Conservation (phyloP, 371 early-diverging fungal species). For the Rhizomucor miehei region DNA sequence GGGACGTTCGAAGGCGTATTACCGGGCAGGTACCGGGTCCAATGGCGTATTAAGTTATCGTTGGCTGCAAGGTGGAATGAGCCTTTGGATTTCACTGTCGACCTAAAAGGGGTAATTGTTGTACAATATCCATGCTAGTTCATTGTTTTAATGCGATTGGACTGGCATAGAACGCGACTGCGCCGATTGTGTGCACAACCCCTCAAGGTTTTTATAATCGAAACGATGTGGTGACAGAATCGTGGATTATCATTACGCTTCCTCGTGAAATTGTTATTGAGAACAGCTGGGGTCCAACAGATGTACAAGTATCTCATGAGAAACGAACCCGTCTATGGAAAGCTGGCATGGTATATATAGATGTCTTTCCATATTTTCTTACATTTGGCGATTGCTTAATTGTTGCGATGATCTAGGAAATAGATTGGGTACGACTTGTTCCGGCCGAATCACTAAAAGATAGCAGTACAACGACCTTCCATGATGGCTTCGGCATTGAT, state of each 20-base stretch:
- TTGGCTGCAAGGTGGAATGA: conserved; percentile 17
- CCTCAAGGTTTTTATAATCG: conserved; percentile 9
- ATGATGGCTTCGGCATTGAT: not conserved
- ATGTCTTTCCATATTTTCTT: too few relatives aligned
- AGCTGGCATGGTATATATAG: conserved; percentile 15
- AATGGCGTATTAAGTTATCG: conserved; percentile 17
- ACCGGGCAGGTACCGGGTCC: conserved; percentile 15
- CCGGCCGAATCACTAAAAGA: conserved; percentile 3
- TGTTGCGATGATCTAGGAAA: conserved; percentile 6
- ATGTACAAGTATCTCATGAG: conserved; percentile 9
- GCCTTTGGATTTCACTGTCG: conserved; percentile 12
- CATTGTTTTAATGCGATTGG: too few relatives aligned
- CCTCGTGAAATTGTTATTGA: conserved; percentile 9
- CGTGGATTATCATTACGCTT: conserved; percentile 13
- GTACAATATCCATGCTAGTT: too few relatives aligned
- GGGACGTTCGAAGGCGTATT: conserved; percentile 16
- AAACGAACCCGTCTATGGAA: conserved; percentile 14
- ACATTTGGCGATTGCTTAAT: too few relatives aligned
- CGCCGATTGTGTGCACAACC: conserved; percentile 6
- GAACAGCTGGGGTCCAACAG: conserved; percentile 6
- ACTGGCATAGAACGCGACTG: too few relatives aligned
- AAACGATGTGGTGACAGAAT: conserved; percentile 8
- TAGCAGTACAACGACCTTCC: not conserved
- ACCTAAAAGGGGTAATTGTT: not conserved
- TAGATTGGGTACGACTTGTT: conserved; percentile 17